Evolutionary conservation across 73 alveolate genomes (phyloP).

Genomic region (Paramecium pentaurelia): DNA sequence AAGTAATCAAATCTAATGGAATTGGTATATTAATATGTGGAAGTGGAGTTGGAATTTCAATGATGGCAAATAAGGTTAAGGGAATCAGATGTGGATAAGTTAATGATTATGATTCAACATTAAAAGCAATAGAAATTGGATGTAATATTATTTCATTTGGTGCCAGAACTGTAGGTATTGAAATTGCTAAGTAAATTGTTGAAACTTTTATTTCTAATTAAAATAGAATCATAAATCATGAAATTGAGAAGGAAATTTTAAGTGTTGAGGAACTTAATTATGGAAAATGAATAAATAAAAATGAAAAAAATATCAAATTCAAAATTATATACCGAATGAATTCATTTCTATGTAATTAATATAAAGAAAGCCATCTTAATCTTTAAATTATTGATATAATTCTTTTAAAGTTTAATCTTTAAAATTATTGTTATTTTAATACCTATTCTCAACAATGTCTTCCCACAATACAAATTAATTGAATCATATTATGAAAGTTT

Average conservation of each 20-base stretch:
- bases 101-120: slow-evolving; percentile 73
- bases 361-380: slow-evolving; percentile 30
- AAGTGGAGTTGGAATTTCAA: slow-evolving; percentile 75
- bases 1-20: slow-evolving; percentile 52
- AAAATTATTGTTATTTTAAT: not conserved
- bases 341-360: slow-evolving; percentile 23
- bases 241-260: not conserved
- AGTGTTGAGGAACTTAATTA: not conserved
- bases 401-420: not conserved
- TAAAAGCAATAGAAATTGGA: slow-evolving; percentile 58
- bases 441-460: slow-evolving; percentile 4
- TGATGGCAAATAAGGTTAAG: slow-evolving; percentile 66
- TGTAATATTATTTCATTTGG: slow-evolving; percentile 75
- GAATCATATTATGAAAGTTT: slow-evolving; percentile 26
- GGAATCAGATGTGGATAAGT: slow-evolving; percentile 78
- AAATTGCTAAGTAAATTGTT: slow-evolving; percentile 69
- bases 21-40: slow-evolving; percentile 72
- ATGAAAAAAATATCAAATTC: not conserved
- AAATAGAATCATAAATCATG: not conserved
- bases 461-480: not conserved
- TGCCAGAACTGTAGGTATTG: slow-evolving; percentile 63
- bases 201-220: slow-evolving; percentile 52
- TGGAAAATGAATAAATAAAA: not conserved
- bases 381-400: not conserved
- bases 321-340: not conserved